Percentiles rank a stretch among this genome's conserved stretches.
Conservation (phyloP, 148 eudicot species). For the Camellia granthamiana region DNA sequence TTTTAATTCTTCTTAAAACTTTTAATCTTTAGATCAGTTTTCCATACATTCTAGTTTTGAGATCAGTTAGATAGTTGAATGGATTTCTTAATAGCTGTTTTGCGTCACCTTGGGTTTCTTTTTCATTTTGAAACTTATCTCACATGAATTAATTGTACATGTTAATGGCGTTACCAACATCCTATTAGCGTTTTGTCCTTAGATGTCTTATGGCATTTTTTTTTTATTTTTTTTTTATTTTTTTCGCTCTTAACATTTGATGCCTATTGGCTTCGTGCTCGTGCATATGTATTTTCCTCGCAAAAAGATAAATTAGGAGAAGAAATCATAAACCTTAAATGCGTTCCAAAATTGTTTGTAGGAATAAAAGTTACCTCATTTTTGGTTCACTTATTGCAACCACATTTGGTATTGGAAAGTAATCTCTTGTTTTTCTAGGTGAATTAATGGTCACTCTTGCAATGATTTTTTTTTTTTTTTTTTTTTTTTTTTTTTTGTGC, state of each 20-base stretch:
- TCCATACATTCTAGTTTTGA: no score
- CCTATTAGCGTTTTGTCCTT: not conserved
- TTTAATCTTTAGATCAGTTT: no score
- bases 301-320: not conserved
- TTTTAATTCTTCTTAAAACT: no score
- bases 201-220: not conserved
- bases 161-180: not conserved
- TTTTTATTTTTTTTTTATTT: not conserved
- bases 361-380: no score
- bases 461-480: not conserved
- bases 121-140: not conserved
- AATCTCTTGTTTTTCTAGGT: no score
- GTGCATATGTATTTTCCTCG: not conserved
- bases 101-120: no score
- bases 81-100: no score
- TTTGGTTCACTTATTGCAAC: not conserved
- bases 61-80: no score
- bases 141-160: not conserved
- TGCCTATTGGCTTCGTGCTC: not conserved
- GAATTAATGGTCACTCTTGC: not conserved
- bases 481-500: not conserved
- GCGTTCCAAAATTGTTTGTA: not conserved
- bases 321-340: not conserved
- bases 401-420: not conserved
- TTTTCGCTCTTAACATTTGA: not conserved